Evolutionary conservation across 345 rosid species (phyloP).

Genomic region (Aquilaria sinensis): DNA sequence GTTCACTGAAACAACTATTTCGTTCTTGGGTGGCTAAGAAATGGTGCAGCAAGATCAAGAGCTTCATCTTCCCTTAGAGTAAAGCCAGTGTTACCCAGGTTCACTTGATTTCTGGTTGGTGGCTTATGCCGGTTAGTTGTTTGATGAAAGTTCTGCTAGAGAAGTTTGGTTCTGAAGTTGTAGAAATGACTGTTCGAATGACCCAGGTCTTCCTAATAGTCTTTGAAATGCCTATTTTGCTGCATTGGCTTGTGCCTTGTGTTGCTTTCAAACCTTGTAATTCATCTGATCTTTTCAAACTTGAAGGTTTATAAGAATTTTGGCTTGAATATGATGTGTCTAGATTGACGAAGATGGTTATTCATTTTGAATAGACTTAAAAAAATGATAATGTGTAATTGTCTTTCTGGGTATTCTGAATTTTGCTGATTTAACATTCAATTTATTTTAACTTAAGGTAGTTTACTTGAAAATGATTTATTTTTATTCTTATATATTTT

Average conservation of each 20-base stretch:
- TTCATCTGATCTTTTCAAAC: conserved; percentile 7
- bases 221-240: not conserved
- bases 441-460: no score
- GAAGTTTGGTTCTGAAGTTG: conserved; percentile 58
- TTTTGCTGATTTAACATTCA: not conserved
- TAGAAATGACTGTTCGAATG: conserved; percentile 46
- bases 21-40: no score
- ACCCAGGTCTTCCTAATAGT: conserved; percentile 41
- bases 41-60: no score
- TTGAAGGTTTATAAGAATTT: conserved; percentile 61
- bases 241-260: not conserved
- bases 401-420: conserved; percentile 4
- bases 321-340: conserved; percentile 66
- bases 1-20: no score
- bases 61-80: no score
- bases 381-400: not conserved
- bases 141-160: no score
- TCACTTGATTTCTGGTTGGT: no score
- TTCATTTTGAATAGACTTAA: no score
- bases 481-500: no score
- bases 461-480: no score
- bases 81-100: no score
- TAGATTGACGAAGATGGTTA: conserved; percentile 50
- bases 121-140: no score
- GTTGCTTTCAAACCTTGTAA: conserved; percentile 7